Percentiles rank a stretch among this genome's conserved stretches.
Evolutionary conservation across 768 basidiomycete species (phyloP).

Genomic region (Cubamyces lactineus): DNA sequence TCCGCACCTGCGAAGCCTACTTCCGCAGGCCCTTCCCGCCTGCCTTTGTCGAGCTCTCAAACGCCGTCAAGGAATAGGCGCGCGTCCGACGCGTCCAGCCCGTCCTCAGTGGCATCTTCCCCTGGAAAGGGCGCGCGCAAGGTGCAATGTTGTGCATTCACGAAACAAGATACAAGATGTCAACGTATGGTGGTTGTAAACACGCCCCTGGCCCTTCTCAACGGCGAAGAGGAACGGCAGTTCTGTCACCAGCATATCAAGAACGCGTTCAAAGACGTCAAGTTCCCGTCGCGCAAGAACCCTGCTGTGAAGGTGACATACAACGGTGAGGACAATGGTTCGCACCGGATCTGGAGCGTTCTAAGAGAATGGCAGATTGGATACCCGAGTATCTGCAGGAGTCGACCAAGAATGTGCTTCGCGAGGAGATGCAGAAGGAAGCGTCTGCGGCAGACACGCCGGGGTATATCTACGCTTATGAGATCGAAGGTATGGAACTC

Average conservation of each 20-base stretch:
- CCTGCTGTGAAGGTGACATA: slow-evolving; percentile 16
- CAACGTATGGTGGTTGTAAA: slow-evolving; percentile 55
- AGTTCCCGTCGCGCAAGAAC: slow-evolving; percentile 20
- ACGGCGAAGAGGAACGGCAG: slow-evolving; percentile 42
- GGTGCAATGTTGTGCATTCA: slow-evolving; percentile 64
- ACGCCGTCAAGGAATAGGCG: slow-evolving; percentile 17
- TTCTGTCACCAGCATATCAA: slow-evolving; percentile 72
- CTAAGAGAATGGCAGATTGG: slow-evolving; percentile 51
- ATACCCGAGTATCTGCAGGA: slow-evolving; percentile 65
- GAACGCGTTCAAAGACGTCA: slow-evolving; percentile 43
- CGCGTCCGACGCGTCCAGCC: slow-evolving; percentile 24
- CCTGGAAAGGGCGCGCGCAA: slow-evolving; percentile 17
- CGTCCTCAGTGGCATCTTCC: slow-evolving; percentile 18
- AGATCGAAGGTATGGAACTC: slow-evolving; percentile 62
- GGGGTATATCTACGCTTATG: slow-evolving; percentile 84
- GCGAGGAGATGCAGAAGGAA: slow-evolving; percentile 56
- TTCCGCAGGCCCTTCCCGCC: slow-evolving; percentile 8
- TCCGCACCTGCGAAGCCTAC: slow-evolving; percentile 22
- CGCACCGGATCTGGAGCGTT: background rate
- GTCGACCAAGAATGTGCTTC: slow-evolving; percentile 61
- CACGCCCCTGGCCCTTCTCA: slow-evolving; percentile 32
- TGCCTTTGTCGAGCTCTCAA: slow-evolving; percentile 1
- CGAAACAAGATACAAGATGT: slow-evolving; percentile 67
- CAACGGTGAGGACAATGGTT: slow-evolving; percentile 3
- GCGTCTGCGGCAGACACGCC: slow-evolving; percentile 59